These are phyloP conservation scores for Ustulina deusta DNA, from an alignment of 2,329 filamentous ascomycete genomes.

Conservation along the genomic window DNA sequence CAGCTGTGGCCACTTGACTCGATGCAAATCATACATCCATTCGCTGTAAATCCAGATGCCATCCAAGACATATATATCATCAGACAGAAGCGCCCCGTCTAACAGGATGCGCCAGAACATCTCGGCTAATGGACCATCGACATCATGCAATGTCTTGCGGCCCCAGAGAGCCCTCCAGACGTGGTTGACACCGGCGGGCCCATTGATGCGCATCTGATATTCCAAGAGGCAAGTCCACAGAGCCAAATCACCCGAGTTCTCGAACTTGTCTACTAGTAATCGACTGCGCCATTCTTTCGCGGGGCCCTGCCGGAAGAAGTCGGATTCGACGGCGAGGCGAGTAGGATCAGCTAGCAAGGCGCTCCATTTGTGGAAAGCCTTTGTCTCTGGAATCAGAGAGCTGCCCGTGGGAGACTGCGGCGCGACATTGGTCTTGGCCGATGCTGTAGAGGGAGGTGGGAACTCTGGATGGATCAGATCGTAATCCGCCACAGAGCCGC, in stretches of 20 bases:
- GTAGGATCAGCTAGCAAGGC: conserved; percentile 43
- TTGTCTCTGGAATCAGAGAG: conserved; percentile 41
- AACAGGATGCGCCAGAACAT: conserved; percentile 52
- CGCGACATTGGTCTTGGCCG: not conserved
- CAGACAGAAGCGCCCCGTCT: conserved; percentile 49
- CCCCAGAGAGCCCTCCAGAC: conserved; percentile 52
- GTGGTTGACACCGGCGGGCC: conserved; percentile 44
- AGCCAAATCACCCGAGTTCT: conserved; percentile 47
- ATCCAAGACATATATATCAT: conserved; percentile 51
- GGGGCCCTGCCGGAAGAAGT: conserved; percentile 48
- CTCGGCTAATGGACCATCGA: conserved; percentile 43
- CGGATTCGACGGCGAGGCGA: conserved; percentile 50
- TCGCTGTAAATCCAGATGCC: conserved; percentile 56
- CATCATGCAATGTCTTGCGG: conserved; percentile 48
- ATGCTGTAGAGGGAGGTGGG: conserved; percentile 15
- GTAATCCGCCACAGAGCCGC: conserved; percentile 32
- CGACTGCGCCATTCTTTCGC: conserved; percentile 41
- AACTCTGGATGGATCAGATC: conserved; percentile 38
- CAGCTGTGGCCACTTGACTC: conserved; percentile 62
- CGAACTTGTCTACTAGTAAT: conserved; percentile 47
- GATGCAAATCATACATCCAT: conserved; percentile 56
- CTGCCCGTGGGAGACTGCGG: conserved; percentile 28
- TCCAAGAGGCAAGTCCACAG: conserved; percentile 51
- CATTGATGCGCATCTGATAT: conserved; percentile 49
- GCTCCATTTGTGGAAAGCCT: conserved; percentile 47